Evolutionary conservation across 768 basidiomycete species (phyloP).

Genomic region (Russula brevipes): DNA sequence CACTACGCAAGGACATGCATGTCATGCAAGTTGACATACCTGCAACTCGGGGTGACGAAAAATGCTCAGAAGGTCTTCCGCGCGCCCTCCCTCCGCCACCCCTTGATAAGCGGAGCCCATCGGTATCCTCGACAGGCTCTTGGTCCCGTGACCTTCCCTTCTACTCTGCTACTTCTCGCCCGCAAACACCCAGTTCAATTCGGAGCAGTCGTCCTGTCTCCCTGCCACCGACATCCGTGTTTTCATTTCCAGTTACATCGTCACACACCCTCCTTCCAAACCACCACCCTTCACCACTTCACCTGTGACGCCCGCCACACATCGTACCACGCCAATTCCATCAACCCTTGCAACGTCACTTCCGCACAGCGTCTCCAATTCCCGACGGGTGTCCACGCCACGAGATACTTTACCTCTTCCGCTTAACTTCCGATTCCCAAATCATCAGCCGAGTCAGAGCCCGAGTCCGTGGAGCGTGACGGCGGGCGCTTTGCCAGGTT

Average conservation of each 20-base stretch:
- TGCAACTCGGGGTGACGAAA: neutral
- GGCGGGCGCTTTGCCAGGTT: conserved; percentile 9
- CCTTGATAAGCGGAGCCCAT: conserved; percentile 15
- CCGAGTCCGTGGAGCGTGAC: conserved; percentile 15
- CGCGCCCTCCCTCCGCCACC: neutral
- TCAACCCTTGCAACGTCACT: conserved; percentile 6
- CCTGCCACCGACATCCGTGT: conserved; percentile 2
- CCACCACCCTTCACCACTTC: conserved; percentile 8
- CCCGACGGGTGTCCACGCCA: neutral
- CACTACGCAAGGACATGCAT: conserved; percentile 19
- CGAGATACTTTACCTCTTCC: conserved; percentile 10
- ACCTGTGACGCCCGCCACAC: conserved; percentile 2
- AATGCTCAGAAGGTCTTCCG: neutral
- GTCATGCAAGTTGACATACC: conserved; percentile 20
- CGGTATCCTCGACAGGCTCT: conserved; percentile 13
- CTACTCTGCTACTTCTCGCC: conserved; percentile 17
- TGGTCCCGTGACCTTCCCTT: conserved; percentile 19
- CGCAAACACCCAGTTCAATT: conserved; percentile 18
- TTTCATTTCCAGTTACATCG: conserved; percentile 4
- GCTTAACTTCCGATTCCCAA: conserved; percentile 18
- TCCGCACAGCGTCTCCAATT: conserved; percentile 4
- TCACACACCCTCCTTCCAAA: neutral
- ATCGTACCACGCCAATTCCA: neutral
- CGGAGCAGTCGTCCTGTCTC: conserved; percentile 15
- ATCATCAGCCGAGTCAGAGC: conserved; percentile 8